These are phyloP conservation scores for Carnegiea gigantea DNA, from an alignment of 179 eudicot species.

Conservation along the genomic window DNA sequence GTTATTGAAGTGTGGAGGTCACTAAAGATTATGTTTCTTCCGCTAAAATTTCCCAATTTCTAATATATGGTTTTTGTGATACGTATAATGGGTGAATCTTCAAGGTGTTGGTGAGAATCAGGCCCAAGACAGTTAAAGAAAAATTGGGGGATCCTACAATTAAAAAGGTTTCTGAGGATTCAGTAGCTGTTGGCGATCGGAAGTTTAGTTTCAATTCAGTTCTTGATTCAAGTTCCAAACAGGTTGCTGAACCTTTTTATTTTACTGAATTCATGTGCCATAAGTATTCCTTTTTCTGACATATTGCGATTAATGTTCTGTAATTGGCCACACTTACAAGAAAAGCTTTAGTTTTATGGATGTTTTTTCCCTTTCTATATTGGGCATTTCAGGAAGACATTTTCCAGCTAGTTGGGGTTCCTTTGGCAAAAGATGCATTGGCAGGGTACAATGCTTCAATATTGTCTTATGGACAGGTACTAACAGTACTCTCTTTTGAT, in stretches of 20 bases:
- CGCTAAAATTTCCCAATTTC: not conserved
- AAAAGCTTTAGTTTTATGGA: not conserved
- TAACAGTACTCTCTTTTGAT: no score
- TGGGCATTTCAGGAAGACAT: slow-evolving; percentile 66
- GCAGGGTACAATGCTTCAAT: slow-evolving; percentile 89
- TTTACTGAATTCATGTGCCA: not conserved
- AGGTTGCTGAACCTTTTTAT: slow-evolving; percentile 41
- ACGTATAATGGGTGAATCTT: slow-evolving; percentile 13
- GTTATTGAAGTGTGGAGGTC: not conserved
- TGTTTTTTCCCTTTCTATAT: not conserved
- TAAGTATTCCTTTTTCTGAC: not conserved
- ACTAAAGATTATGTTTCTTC: not conserved
- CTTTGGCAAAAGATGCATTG: slow-evolving; percentile 81
- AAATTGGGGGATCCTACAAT: slow-evolving; percentile 57
- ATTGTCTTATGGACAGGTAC: slow-evolving; percentile 94
- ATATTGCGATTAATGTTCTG: not conserved
- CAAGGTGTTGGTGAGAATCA: slow-evolving; percentile 66
- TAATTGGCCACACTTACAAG: not conserved
- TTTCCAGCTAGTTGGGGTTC: slow-evolving; percentile 71
- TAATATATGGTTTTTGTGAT: not conserved
- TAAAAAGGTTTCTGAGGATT: slow-evolving; percentile 53
- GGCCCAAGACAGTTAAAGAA: slow-evolving; percentile 52
- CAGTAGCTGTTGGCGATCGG: slow-evolving; percentile 53
- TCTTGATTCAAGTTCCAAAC: slow-evolving; percentile 58
- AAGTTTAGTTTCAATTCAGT: slow-evolving; percentile 63